Base-by-base conservation (phyloP, 306 rosid species). In the Vachellia collinsii region DNA sequence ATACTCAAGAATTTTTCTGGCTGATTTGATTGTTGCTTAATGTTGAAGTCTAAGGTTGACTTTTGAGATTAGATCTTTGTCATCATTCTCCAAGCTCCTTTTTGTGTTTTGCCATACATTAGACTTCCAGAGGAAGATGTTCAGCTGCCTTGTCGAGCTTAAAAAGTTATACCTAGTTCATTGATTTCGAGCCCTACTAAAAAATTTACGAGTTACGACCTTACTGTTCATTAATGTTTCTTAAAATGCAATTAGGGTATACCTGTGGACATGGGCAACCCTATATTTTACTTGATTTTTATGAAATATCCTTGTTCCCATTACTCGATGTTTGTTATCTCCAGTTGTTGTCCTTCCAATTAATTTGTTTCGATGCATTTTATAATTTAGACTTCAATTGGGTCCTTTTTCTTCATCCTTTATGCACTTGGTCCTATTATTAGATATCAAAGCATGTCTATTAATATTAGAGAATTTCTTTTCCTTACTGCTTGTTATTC, bases 11-110 rank as follows among this genome's bases (percentile, higher is more conserved):
- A 74, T 77, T 8, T 58, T 23, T 46, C 10, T 6, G 58, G 56
- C 19, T 79, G 17, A 11, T 58, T 83, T 72, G 77, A 25, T 50
- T 74, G 61, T 79, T 81, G 80, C 87, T 81, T 80, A 46, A 65
- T 81, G 82, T 74, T 85, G 71, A 80, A 80, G 86, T 78, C 73
- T 85, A 19, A 29, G 68, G 77, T 81, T 79, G 86, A 74, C 77
- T 37, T 38, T 44, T 62, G 75, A 41, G 72, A 78, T 79, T 81
- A 56, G 41, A 42, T 82, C 75, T 8, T 37, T 74, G 34, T 81
- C 69, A 36, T 77, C 48, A 72, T 76, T 77, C 44, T 72, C 65
- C 85, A 39, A 72, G 67, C 65, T 80, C 43, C 79, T 53, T 39
- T 47, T 73, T 66, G 86, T 72, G 72, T 36, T 42, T 76, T 36